Base-by-base conservation (phyloP, 306 rosid species). In the Casuarina cunninghamiana region DNA sequence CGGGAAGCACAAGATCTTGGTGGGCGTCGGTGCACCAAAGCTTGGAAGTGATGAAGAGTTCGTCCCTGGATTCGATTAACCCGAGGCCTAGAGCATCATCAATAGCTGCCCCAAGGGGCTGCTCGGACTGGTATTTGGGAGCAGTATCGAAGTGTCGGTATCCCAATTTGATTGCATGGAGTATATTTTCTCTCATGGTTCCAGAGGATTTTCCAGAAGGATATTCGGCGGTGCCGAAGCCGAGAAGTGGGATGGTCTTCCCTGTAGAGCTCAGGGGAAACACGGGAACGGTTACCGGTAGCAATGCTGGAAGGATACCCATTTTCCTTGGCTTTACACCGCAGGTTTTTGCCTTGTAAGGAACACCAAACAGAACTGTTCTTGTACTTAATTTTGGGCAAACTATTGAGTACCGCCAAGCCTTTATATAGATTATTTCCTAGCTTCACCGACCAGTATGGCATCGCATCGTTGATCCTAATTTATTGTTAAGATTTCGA, bases 131-230 rank as follows among this genome's bases (percentile, higher is more conserved):
- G 76, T 84, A 84, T 6, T 12, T 5, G 15, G 66, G 19, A 0
- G 83, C 81, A 0, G 86, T 81, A 54, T 84, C 88, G 13, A 87
- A 84, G 37, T 87, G 84, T 8, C 79, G 69, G 69, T 81, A 79
- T 3, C 90, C 88, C 0, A 44, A 43, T 76, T 74, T 55, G 79
- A 87, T 81, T 6, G 88, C 90, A 3, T 79, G 26, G 16, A 87
- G 65, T 19, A 81, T 35, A 3, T 80, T 81, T 17, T 66, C 80
- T 53, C 76, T 81, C 4, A 9, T 21, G 1, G 46, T 58, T 26
- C 45, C 67, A 2, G 38, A 44, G 48, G 72, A 3, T 3, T 57
- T 21, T 0, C 41, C 50, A 2, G 41, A 35, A 3, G 81, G 81
- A 42, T 45, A 70, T 5, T 43, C 11, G 12, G 85, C 82, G 7